These are phyloP conservation scores for Ormosia semicastrata DNA, from an alignment of 306 rosid species.

Conservation along the genomic window DNA sequence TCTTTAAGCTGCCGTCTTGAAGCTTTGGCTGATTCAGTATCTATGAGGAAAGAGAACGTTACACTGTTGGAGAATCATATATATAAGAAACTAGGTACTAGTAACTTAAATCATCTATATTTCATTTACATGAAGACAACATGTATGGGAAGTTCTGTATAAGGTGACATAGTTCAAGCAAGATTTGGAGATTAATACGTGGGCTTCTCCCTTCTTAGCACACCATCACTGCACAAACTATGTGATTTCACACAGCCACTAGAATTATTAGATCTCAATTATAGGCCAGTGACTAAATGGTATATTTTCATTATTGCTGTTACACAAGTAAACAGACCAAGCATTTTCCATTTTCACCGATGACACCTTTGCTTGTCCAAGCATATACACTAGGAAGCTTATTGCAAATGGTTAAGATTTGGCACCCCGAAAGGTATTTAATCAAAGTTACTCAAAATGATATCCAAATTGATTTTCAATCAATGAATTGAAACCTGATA, in stretches of 20 bases:
- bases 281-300: not conserved
- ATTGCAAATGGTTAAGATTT: not conserved
- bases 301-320: constrained; percentile 1
- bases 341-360: not conserved
- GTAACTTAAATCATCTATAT: not conserved
- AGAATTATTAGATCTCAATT: not conserved
- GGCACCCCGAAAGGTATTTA: not conserved
- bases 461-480: not conserved
- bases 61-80: not conserved
- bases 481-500: not conserved
- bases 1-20: constrained; percentile 80
- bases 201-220: not conserved
- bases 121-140: not conserved
- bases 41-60: constrained; percentile 34
- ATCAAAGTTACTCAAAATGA: not conserved
- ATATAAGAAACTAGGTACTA: not conserved
- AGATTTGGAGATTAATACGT: not conserved
- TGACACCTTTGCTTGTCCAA: not conserved
- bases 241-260: not conserved
- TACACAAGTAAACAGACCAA: not conserved
- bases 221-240: not conserved
- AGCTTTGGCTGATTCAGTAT: constrained; percentile 79
- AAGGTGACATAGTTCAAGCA: not conserved
- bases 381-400: not conserved
- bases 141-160: not conserved